These are phyloP conservation scores for Epichloe brachyelytri DNA, from an alignment of 2,329 filamentous ascomycete genomes.

Conservation along the genomic window DNA sequence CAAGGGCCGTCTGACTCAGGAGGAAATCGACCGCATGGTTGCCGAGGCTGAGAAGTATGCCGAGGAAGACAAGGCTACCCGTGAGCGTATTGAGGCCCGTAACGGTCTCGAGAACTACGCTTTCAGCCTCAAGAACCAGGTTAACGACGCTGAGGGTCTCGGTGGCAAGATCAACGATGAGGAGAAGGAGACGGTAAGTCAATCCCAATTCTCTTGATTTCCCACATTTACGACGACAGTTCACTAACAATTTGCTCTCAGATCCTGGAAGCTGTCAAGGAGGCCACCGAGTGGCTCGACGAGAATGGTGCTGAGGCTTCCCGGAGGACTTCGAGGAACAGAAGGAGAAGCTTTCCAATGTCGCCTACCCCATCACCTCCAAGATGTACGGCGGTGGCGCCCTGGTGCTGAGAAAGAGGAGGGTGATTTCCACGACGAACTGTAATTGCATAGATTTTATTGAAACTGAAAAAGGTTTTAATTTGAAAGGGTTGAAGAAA, in stretches of 20 bases:
- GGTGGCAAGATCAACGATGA: constrained; percentile 98
- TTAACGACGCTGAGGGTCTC: constrained; percentile 90
- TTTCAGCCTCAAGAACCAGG: constrained; percentile 98
- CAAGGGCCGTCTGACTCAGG: constrained; percentile 90
- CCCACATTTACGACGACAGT: constrained; percentile 4
- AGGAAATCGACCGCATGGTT: constrained; percentile 99
- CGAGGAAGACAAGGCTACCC: constrained; percentile 97
- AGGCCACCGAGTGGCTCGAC: constrained; percentile 91
- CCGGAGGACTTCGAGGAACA: constrained; percentile 97
- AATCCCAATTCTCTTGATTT: constrained; percentile 1
- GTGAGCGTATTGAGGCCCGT: constrained; percentile 90
- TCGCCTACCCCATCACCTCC: constrained; percentile 97
- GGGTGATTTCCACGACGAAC: constrained; percentile 63
- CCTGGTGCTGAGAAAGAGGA: constrained; percentile 50
- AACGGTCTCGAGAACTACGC: constrained; percentile 99
- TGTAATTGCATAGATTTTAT: constrained; percentile 43
- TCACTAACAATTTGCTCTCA: constrained; percentile 29
- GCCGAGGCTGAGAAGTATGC: constrained; percentile 96
- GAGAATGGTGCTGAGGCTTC: constrained; percentile 79
- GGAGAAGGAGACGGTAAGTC: constrained; percentile 82
- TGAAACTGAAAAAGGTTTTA: not conserved
- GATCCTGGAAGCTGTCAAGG: constrained; percentile 93
- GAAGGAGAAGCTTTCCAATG: constrained; percentile 95
- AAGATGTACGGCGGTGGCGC: constrained; percentile 75
- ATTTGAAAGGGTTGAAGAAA: constrained; percentile 4